Conservation (phyloP, 495 filamentous ascomycete species). For the Halenospora varia region DNA sequence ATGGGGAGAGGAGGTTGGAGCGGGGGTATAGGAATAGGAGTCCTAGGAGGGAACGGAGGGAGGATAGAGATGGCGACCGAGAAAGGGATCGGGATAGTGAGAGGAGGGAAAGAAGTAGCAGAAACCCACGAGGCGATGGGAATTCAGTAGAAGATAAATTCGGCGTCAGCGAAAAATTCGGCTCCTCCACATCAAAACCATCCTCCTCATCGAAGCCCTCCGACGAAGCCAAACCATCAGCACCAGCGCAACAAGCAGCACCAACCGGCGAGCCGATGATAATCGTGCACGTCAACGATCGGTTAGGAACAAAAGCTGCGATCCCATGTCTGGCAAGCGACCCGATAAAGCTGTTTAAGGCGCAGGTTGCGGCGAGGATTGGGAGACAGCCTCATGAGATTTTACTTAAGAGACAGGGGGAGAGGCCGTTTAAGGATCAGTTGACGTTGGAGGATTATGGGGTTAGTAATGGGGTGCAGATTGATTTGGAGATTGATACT, state of each 20-base stretch:
- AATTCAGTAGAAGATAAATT: conserved; percentile 25
- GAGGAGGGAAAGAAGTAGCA: background rate
- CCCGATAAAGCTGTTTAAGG: conserved; percentile 81
- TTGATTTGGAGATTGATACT: conserved; percentile 83
- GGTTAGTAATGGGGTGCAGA: conserved; percentile 80
- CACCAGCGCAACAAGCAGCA: conserved; percentile 21
- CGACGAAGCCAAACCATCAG: background rate
- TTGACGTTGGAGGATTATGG: conserved; percentile 87
- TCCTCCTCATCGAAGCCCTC: background rate
- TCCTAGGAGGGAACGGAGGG: conserved; percentile 43
- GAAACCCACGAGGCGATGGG: background rate
- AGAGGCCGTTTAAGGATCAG: conserved; percentile 86
- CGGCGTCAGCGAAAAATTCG: conserved; percentile 26
- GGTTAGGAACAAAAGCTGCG: conserved; percentile 82
- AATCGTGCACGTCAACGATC: conserved; percentile 86
- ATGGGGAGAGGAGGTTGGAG: conserved; percentile 34
- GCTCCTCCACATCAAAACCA: conserved; percentile 1
- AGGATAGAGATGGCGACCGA: conserved; percentile 47
- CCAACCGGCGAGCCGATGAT: conserved; percentile 72
- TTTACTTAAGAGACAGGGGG: conserved; percentile 83
- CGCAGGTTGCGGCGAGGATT: conserved; percentile 80
- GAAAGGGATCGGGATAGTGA: conserved; percentile 18
- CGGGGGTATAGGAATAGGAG: no score
- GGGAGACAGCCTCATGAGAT: conserved; percentile 88
- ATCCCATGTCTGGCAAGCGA: conserved; percentile 84